Evolutionary conservation across 1,139 yeast genomes (phyloP).

Genomic region (Magnusiomyces clavatus): DNA sequence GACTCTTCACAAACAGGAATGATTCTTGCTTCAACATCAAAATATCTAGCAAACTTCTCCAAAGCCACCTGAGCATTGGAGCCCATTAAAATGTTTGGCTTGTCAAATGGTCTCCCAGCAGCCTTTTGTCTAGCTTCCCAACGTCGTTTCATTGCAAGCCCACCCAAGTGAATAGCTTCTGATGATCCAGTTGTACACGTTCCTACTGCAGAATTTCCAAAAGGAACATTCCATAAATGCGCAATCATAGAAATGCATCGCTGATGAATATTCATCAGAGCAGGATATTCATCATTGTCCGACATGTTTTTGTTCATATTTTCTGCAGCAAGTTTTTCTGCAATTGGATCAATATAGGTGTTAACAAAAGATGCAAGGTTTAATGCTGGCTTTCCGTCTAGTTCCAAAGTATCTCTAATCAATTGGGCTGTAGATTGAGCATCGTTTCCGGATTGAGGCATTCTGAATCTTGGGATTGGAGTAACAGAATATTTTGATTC

Average conservation of each 20-base stretch:
- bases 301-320: slow-evolving; percentile 83
- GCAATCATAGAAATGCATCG: slow-evolving; percentile 77
- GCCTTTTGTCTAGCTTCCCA: slow-evolving; percentile 68
- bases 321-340: slow-evolving; percentile 48
- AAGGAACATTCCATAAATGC: slow-evolving; percentile 74
- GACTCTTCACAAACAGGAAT: slow-evolving; percentile 55
- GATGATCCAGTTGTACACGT: slow-evolving; percentile 92
- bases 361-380: slow-evolving; percentile 88
- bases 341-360: slow-evolving; percentile 51
- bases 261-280: slow-evolving; percentile 67
- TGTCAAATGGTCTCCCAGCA: slow-evolving; percentile 49
- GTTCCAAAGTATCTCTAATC: slow-evolving; percentile 62
- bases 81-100: slow-evolving; percentile 91
- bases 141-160: slow-evolving; percentile 80
- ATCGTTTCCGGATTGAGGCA: slow-evolving; percentile 52
- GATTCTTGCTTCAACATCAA: slow-evolving; percentile 80
- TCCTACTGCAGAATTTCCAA: slow-evolving; percentile 54
- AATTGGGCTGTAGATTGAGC: slow-evolving; percentile 51
- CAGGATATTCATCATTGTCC: slow-evolving; percentile 90
- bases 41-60: slow-evolving; percentile 89
- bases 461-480: slow-evolving; percentile 36
- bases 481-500: slow-evolving; percentile 20
- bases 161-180: slow-evolving; percentile 91
- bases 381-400: slow-evolving; percentile 79
- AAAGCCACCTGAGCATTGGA: slow-evolving; percentile 90